Base-by-base conservation (phyloP, 2,329 filamentous ascomycete genomes). In the Cercospora zeae-maydis region DNA sequence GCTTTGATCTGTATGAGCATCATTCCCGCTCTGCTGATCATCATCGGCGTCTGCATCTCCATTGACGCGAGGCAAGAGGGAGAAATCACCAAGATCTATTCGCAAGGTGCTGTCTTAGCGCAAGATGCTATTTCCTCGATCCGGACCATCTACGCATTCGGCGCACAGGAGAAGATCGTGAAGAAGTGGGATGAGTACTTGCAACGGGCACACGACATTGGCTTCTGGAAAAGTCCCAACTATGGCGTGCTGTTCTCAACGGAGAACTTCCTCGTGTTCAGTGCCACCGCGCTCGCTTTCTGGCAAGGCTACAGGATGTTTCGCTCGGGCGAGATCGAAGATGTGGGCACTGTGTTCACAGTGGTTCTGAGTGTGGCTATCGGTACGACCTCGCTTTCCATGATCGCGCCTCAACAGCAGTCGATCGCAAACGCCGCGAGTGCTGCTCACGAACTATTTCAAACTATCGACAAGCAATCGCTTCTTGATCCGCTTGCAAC, bases 111-210 rank as follows among this genome's bases (percentile, higher is more conserved):
- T 1, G 73, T 76, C 6, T 71, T 84, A 3, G 81, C 82, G 1
- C 80, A 84, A 70, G 82, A 84, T 62, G 79, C 81, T 0, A 75
- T 84, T 39, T 77, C 76, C 7, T 81, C 79, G 0, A 79, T 84
- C 63, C 76, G 78, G 2, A 84, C 80, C 0, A 79, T 84, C 8
- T 76, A 78, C 53, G 80, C 80, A 0, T 84, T 84, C 66, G 80
- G 81, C 63, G 75, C 80, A 3, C 76, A 79, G 33, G 72, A 75
- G 4, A 76, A 79, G 55, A 71, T 83, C 39, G 73, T 76, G 2
- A 65, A 69, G 14, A 78, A 74, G 63, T 83, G 82, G 63, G 77
- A 82, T 55, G 71, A 72, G 10, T 74, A 75, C 42, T 73, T 83
- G 3, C 65, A 71, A 27, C 71, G 77, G 39, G 81, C 81, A 8